phyloP scores from a whole-genome alignment of 2,329 filamentous ascomycete genomes.

The Trichoderma koningii region DNA sequence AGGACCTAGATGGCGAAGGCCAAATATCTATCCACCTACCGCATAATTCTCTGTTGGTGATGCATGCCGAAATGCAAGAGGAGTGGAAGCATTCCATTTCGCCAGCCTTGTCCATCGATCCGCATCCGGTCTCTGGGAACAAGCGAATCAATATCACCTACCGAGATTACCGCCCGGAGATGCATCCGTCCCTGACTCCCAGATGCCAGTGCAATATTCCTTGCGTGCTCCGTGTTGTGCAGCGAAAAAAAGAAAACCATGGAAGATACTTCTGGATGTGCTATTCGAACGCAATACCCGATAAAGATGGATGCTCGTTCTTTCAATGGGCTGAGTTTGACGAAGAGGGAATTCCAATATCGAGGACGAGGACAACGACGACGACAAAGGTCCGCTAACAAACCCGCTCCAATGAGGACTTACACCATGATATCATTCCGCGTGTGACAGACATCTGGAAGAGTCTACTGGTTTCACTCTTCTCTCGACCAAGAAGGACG shows the following conservation, averaged over 20 bases:
- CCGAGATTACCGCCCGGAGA: constrained; percentile 74
- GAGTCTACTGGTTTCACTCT: not conserved
- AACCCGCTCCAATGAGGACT: no score
- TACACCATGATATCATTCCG: no score
- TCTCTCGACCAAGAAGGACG: no score
- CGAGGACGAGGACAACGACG: constrained; percentile 34
- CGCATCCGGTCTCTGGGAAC: constrained; percentile 79
- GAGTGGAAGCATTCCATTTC: constrained; percentile 91
- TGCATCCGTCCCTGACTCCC: constrained; percentile 78
- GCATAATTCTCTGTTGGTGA: constrained; percentile 89
- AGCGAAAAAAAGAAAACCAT: constrained; percentile 72
- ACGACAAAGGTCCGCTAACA: constrained; percentile 54
- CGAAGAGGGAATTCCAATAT: constrained; percentile 74
- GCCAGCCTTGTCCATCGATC: constrained; percentile 74
- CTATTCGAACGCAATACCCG: constrained; percentile 71
- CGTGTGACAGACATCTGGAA: no score
- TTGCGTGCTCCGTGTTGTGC: constrained; percentile 72
- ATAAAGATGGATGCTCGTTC: constrained; percentile 69
- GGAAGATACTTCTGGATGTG: constrained; percentile 96
- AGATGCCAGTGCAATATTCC: constrained; percentile 74
- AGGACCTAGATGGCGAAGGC: constrained; percentile 67
- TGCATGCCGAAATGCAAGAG: constrained; percentile 98
- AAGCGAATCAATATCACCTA: constrained; percentile 93
- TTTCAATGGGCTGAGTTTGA: constrained; percentile 88
- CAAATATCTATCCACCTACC: constrained; percentile 92